Evolutionary conservation across 495 filamentous ascomycete genomes (phyloP).

Genomic region (Penicillium dipodomyicola): DNA sequence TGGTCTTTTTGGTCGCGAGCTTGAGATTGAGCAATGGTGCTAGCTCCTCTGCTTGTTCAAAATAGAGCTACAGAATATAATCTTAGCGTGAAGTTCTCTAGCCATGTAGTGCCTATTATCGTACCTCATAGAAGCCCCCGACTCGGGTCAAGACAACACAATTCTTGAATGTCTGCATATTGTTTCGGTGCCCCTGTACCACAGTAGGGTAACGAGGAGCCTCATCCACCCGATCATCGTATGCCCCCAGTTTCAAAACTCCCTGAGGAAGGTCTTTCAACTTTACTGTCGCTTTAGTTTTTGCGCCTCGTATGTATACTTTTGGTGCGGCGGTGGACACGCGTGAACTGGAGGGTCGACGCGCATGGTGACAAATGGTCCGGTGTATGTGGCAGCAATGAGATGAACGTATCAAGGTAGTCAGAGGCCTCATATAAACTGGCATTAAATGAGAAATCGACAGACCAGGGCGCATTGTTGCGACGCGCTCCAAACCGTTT

Average conservation of each 20-base stretch:
- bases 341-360: conserved; percentile 21
- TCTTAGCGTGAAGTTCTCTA: conserved; percentile 1
- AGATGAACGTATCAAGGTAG: not conserved
- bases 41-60: conserved; percentile 86
- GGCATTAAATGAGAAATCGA: conserved; percentile 14
- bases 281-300: conserved; percentile 54
- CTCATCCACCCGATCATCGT: conserved; percentile 46
- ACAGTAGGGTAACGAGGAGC: conserved; percentile 77
- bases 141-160: conserved; percentile 89
- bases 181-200: conserved; percentile 81
- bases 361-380: conserved; percentile 38
- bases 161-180: conserved; percentile 86
- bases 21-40: conserved; percentile 87
- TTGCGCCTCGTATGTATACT: conserved; percentile 35
- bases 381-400: conserved; percentile 28
- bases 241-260: conserved; percentile 45
- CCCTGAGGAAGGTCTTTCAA: conserved; percentile 68
- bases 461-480: conserved; percentile 29
- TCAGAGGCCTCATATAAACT: not conserved
- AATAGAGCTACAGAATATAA: conserved; percentile 61
- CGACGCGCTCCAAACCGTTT: conserved; percentile 6
- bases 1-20: conserved; percentile 75
- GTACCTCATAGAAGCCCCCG: conserved; percentile 88
- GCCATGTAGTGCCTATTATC: not conserved
- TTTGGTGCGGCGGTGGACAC: conserved; percentile 14